Base-by-base conservation (phyloP, 129 eudicot species). In the Helichrysum umbraculigerum region DNA sequence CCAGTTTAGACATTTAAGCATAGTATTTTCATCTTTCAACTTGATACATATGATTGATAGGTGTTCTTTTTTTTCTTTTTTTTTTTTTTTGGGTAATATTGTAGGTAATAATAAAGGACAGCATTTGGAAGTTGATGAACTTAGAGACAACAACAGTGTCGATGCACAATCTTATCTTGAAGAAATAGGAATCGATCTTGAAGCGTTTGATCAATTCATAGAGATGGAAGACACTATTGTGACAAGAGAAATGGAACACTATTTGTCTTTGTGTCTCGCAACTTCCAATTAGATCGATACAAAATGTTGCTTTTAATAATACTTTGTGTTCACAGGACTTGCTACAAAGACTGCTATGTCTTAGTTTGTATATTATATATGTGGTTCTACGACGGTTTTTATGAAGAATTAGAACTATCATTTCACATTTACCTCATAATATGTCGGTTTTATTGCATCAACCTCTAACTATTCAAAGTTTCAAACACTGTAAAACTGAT, bases 61-160 rank as follows among this genome's bases (percentile, higher is more conserved):
- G 21, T 11, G 52, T 44, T 44, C 17, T 44, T 41, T 8, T 1
- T n/a, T n/a, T n/a, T n/a, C n/a, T n/a, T n/a, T n/a, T n/a, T n/a
- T n/a, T n/a, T n/a, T n/a, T n/a, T n/a, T 56, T 20, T 11, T 6
- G 10, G 34, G 34, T 29, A 3, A 54, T 54, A 28, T 57, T 39
- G 41, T n/a, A 77, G 81, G 75, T 57, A 28, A 68, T 1, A 6
- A 0, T 12, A 12, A 28, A 68, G 75, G 21, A 39, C 44, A 57
- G 15, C 8, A n/a, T 10, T 21, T 33, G 33, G 61, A 68, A 66
- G 58, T n/a, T 17, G 33, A 37, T 68, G 81, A 66, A 54, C 58
- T 15, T 21, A 15, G 2, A 12, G 67, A 61, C 15, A 29, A 68
- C 30, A 67, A 15, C 15, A 67, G 35, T n/a, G 11, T 16, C 19